A percentile compares a stretch with the other conserved stretches of the same genome.
Evolutionary conservation across 106 monocot genomes (phyloP).

Genomic region (Iris macrosiphon): DNA sequence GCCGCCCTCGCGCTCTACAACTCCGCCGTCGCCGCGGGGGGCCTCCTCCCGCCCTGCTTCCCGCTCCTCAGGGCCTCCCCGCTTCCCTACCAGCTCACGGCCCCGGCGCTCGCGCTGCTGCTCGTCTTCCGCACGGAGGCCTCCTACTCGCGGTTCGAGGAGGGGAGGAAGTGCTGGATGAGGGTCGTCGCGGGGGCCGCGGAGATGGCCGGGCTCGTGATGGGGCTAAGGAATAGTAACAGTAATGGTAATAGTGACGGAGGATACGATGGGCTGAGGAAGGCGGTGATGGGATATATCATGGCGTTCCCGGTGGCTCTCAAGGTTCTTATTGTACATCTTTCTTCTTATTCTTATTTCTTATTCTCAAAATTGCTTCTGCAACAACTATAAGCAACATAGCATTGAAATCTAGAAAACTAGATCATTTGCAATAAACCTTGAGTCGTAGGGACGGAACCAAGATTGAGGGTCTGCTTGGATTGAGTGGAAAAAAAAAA

Average conservation of each 20-base stretch:
- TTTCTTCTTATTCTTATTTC: no score
- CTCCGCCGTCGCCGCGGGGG: constrained; percentile 28
- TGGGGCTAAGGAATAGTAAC: constrained; percentile 4
- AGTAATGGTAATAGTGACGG: constrained; percentile 15
- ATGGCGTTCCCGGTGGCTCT: constrained; percentile 85
- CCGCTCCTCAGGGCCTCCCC: constrained; percentile 51
- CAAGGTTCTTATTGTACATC: constrained; percentile 64
- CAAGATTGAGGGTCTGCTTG: no score
- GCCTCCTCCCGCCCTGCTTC: constrained; percentile 32
- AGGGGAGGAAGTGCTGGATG: constrained; percentile 86
- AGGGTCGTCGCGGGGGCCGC: constrained; percentile 40
- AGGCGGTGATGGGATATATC: constrained; percentile 60
- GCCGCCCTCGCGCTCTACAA: constrained; percentile 51
- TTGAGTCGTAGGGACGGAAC: no score
- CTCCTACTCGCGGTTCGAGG: constrained; percentile 80
- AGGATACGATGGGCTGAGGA: constrained; percentile 11
- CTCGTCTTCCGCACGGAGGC: constrained; percentile 95
- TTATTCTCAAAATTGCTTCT: no score
- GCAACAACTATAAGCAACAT: no score
- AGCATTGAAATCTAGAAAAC: no score
- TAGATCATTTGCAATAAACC: no score
- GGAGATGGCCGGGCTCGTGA: constrained; percentile 62
- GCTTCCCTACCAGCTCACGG: constrained; percentile 83
- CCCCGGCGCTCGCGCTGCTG: constrained; percentile 83
- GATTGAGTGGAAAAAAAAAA: no score